A percentile compares a stretch with the other conserved stretches of the same genome.
Evolutionary conservation across 257 asterid species (phyloP).

Genomic region (Nicotiana paniculata): DNA sequence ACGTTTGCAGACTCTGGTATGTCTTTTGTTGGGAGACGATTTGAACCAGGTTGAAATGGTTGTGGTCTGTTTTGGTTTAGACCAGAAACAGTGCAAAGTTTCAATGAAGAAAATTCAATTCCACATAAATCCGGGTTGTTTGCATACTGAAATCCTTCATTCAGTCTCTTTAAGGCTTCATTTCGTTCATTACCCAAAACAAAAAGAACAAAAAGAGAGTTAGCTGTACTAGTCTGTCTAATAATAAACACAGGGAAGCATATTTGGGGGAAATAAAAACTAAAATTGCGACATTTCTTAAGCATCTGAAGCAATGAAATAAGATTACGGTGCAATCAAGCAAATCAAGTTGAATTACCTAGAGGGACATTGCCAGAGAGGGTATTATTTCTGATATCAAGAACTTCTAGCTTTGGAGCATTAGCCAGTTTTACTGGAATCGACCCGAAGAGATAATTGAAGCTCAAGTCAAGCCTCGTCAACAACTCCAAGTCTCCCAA

Average conservation of each 20-base stretch:
- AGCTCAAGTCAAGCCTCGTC: constrained; percentile 84
- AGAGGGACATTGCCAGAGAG: constrained; percentile 89
- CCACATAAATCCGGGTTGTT: constrained; percentile 83
- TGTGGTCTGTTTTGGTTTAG: constrained; percentile 46
- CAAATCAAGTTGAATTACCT: constrained; percentile 35
- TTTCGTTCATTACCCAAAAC: constrained; percentile 13
- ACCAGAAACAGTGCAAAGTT: constrained; percentile 42
- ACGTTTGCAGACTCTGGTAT: constrained; percentile 83
- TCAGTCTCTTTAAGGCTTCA: constrained; percentile 73
- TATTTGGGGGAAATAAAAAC: not conserved
- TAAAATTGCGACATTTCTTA: not conserved
- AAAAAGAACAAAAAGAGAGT: constrained; percentile 1
- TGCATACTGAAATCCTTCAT: constrained; percentile 71
- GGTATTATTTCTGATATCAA: constrained; percentile 77
- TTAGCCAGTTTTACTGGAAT: constrained; percentile 58
- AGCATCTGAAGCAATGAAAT: not conserved
- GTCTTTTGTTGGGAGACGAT: constrained; percentile 52
- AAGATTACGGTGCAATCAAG: not conserved
- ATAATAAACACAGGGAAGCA: not conserved
- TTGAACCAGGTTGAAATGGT: constrained; percentile 53
- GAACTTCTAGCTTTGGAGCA: constrained; percentile 48
- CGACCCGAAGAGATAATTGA: constrained; percentile 68
- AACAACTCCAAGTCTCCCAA: constrained; percentile 53
- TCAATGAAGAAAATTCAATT: constrained; percentile 38
- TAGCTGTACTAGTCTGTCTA: not conserved